Percentiles rank a stretch among this genome's conserved stretches.
Evolutionary conservation across 306 rosid genomes (phyloP).

Genomic region (Senna tora): DNA sequence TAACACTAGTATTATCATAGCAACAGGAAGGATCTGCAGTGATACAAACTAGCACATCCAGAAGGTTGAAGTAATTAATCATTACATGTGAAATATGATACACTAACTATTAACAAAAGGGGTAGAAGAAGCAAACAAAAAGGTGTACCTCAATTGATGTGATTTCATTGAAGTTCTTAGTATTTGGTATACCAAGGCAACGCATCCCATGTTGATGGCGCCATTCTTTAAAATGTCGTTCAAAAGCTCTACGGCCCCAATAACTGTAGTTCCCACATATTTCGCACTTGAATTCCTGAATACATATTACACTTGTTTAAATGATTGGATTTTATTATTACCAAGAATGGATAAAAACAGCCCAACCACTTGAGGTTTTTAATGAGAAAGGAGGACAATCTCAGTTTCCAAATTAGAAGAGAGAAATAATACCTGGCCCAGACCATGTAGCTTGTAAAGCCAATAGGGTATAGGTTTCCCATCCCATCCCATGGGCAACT

Average conservation of each 20-base stretch:
- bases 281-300: conserved; percentile 97
- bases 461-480: conserved; percentile 99
- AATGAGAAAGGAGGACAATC: conserved; percentile 2
- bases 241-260: conserved; percentile 99
- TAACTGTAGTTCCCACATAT: conserved; percentile 99
- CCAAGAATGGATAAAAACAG: conserved; percentile 2
- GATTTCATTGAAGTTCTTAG: conserved; percentile 95
- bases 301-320: conserved; percentile 31
- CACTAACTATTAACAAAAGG: neutral
- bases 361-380: conserved; percentile 1
- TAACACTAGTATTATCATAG: too few relatives aligned
- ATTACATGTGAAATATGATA: conserved; percentile 1
- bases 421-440: conserved; percentile 82
- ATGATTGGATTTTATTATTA: conserved; percentile 1
- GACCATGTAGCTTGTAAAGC: conserved; percentile 98
- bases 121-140: conserved; percentile 12
- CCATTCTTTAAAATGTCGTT: conserved; percentile 98
- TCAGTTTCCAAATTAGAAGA: conserved; percentile 27
- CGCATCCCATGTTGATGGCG: conserved; percentile 99
- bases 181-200: conserved; percentile 97
- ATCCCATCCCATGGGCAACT: conserved; percentile 99
- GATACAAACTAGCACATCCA: neutral
- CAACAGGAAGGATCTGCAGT: neutral
- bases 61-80: conserved; percentile 4
- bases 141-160: conserved; percentile 87